Conservation (phyloP, 1,284 basidiomycete species). For the Puccinia hordei region DNA sequence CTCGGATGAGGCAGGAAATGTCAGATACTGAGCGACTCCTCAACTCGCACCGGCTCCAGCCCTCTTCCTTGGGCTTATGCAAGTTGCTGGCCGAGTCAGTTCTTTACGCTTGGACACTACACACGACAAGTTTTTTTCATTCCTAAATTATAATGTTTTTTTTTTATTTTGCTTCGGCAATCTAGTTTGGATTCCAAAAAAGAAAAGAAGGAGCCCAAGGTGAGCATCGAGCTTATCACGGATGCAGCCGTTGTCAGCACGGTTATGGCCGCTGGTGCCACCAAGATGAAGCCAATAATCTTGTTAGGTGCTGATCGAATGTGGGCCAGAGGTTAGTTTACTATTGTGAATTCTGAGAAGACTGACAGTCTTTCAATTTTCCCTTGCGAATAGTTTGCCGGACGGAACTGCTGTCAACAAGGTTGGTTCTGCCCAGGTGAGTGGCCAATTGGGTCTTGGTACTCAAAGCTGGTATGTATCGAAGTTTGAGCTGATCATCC, state of each 20-base stretch:
- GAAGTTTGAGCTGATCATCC: neutral
- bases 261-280: slow-evolving; percentile 29
- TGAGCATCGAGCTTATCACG: slow-evolving; percentile 43
- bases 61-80: slow-evolving; percentile 14
- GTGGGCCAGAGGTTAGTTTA: slow-evolving; percentile 6
- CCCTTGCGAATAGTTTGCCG: neutral
- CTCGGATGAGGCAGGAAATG: slow-evolving; percentile 32
- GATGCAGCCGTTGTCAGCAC: slow-evolving; percentile 46
- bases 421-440: slow-evolving; percentile 45
- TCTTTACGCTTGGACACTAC: too few relatives aligned
- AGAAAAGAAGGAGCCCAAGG: slow-evolving; percentile 50
- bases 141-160: neutral
- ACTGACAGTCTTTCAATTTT: neutral
- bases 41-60: neutral
- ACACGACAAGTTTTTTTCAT: neutral
- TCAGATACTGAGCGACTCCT: slow-evolving; percentile 11
- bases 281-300: slow-evolving; percentile 33
- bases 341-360: neutral
- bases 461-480: neutral
- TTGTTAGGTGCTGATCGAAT: slow-evolving; percentile 40
- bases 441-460: neutral
- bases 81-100: slow-evolving; percentile 46
- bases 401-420: slow-evolving; percentile 40
- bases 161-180: neutral
- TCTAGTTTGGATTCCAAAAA: slow-evolving; percentile 44